Evolutionary conservation across 2,329 filamentous ascomycete species (phyloP).

Genomic region (Pseudopyrenochaeta lycopersici): DNA sequence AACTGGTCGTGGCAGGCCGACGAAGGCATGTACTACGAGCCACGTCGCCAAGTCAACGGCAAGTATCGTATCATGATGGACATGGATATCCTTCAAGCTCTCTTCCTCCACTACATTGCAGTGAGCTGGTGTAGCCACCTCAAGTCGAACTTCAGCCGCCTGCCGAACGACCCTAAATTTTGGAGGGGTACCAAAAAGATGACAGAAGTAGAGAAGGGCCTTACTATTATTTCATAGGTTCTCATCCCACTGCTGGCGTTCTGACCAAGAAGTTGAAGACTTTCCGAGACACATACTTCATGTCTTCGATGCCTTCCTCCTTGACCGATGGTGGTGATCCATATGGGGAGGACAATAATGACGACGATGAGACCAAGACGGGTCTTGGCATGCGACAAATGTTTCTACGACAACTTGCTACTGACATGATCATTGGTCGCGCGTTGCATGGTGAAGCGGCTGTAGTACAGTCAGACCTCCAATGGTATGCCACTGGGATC

Average conservation of each 20-base stretch:
- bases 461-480: constrained; percentile 66
- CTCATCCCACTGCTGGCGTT: background rate
- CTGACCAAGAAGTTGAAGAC: background rate
- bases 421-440: constrained; percentile 63
- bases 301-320: constrained; percentile 61
- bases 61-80: constrained; percentile 69
- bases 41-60: constrained; percentile 63
- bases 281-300: constrained; percentile 58
- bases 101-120: constrained; percentile 65
- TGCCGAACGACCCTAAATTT: constrained; percentile 27
- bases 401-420: constrained; percentile 65
- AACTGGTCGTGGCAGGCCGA: constrained; percentile 60
- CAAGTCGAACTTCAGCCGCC: constrained; percentile 50
- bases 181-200: constrained; percentile 59
- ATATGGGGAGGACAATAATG: constrained; percentile 48
- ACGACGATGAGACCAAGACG: constrained; percentile 50
- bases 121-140: constrained; percentile 61
- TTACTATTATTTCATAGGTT: constrained; percentile 3
- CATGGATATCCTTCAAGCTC: constrained; percentile 65
- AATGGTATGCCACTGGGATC: constrained; percentile 39
- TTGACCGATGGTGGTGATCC: constrained; percentile 17
- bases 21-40: constrained; percentile 27
- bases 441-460: constrained; percentile 60
- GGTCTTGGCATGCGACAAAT: constrained; percentile 59
- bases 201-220: constrained; percentile 9